phyloP scores from a whole-genome alignment of 495 filamentous ascomycete species.

The Neurospora tetraspora region DNA sequence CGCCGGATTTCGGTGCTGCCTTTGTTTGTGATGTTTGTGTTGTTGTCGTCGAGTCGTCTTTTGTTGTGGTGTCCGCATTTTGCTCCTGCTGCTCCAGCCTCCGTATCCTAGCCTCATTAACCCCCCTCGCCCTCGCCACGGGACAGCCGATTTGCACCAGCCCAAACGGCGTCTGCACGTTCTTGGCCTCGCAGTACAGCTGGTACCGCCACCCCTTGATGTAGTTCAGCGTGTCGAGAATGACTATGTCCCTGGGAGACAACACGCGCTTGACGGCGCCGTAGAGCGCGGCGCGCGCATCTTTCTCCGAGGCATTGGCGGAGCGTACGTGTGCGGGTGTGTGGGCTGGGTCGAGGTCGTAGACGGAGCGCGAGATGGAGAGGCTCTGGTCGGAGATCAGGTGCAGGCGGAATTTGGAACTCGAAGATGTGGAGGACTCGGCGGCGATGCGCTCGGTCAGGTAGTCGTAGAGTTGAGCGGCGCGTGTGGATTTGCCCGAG shows the following conservation, averaged over 20 bases:
- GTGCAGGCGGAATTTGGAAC: constrained; percentile 47
- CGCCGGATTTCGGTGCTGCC: background rate
- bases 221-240: constrained; percentile 87
- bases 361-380: constrained; percentile 49
- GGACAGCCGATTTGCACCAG: constrained; percentile 80
- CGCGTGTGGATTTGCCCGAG: constrained; percentile 86
- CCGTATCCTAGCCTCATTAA: constrained; percentile 41
- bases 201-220: constrained; percentile 98
- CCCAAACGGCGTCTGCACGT: constrained; percentile 68
- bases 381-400: constrained; percentile 60
- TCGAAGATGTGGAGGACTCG: constrained; percentile 8
- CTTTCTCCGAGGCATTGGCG: constrained; percentile 66
- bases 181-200: constrained; percentile 89
- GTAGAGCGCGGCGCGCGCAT: constrained; percentile 77
- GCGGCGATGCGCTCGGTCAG: constrained; percentile 47
- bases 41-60: constrained; percentile 1
- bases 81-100: constrained; percentile 4
- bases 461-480: constrained; percentile 61
- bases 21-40: too few species aligned
- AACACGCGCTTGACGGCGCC: constrained; percentile 78
- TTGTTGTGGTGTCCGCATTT: background rate
- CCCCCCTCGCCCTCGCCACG: constrained; percentile 52
- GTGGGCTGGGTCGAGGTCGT: constrained; percentile 43
- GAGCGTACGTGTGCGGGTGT: constrained; percentile 39
- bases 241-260: constrained; percentile 69